These are phyloP conservation scores for Pterothamnion heteromorphum DNA, from an alignment of 31 red algal genomes.

Conservation along the genomic window DNA sequence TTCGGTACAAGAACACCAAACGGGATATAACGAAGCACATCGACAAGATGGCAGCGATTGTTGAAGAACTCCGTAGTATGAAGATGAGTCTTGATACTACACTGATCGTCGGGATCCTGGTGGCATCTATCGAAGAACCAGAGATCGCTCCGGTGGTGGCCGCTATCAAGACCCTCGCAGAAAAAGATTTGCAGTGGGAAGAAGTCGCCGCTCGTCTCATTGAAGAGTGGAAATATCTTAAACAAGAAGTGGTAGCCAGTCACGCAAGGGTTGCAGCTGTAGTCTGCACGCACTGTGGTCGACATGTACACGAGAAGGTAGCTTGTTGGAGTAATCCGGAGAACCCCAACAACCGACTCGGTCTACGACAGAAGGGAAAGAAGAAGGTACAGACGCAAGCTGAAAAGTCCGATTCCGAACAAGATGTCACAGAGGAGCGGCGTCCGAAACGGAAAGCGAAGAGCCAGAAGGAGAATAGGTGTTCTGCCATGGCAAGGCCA, in stretches of 20 bases:
- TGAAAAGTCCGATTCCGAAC: neutral
- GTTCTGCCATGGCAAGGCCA: neutral
- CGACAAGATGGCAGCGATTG: conserved; percentile 10
- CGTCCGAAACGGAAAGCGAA: neutral
- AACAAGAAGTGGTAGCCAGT: neutral
- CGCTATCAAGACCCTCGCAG: neutral
- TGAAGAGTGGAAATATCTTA: neutral
- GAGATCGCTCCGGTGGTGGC: neutral
- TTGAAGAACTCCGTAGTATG: neutral
- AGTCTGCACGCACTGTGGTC: neutral
- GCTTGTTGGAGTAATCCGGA: neutral
- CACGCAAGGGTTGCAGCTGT: neutral
- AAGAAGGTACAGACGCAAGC: neutral
- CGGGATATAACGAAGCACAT: conserved; percentile 2
- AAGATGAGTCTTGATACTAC: neutral
- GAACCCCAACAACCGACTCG: neutral
- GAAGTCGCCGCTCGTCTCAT: neutral
- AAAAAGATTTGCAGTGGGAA: conserved; percentile 11
- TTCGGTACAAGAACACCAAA: neutral
- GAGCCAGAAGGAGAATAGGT: neutral
- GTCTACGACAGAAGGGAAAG: neutral
- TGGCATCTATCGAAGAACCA: neutral
- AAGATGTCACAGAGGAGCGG: neutral
- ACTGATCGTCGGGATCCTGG: neutral
- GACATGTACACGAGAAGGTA: neutral